phyloP scores from a whole-genome alignment of 2,329 filamentous ascomycete genomes.

The Ascochyta lentis region DNA sequence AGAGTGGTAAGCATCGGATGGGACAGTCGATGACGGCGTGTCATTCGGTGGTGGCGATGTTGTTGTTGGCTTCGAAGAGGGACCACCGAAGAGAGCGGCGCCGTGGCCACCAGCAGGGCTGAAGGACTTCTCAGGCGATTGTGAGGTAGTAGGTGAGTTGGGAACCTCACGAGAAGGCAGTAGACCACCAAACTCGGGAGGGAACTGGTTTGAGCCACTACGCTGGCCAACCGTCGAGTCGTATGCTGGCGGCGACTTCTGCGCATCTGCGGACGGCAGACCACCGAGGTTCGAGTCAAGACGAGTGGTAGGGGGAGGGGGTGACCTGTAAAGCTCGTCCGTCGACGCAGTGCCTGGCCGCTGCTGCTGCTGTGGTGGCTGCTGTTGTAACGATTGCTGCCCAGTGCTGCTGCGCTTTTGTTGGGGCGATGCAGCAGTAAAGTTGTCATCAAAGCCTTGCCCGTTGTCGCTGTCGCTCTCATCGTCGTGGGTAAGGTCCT shows the following conservation, averaged over 20 bases:
- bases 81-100: conserved; percentile 49
- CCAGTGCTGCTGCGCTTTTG: conserved; percentile 40
- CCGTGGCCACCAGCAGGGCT: conserved; percentile 48
- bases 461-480: conserved; percentile 77
- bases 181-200: conserved; percentile 62
- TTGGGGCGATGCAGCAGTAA: conserved; percentile 67
- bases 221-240: conserved; percentile 53
- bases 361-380: conserved; percentile 38
- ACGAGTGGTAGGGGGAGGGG: conserved; percentile 44
- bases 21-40: conserved; percentile 50
- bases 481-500: conserved; percentile 81
- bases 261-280: conserved; percentile 61
- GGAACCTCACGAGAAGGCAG: conserved; percentile 63
- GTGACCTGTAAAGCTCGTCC: conserved; percentile 40
- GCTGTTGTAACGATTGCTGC: conserved; percentile 33
- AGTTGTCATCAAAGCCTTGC: conserved; percentile 89
- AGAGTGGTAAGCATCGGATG: conserved; percentile 53
- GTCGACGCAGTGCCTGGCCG: conserved; percentile 34
- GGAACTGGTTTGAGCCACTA: conserved; percentile 56
- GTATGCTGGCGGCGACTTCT: conserved; percentile 65
- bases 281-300: conserved; percentile 46
- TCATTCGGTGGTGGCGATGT: conserved; percentile 49
- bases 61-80: conserved; percentile 44
- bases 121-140: conserved; percentile 49
- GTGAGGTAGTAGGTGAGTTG: conserved; percentile 46